phyloP scores from a whole-genome alignment of 352 stramenopile genomes.

The Globisporangium barbulae region DNA sequence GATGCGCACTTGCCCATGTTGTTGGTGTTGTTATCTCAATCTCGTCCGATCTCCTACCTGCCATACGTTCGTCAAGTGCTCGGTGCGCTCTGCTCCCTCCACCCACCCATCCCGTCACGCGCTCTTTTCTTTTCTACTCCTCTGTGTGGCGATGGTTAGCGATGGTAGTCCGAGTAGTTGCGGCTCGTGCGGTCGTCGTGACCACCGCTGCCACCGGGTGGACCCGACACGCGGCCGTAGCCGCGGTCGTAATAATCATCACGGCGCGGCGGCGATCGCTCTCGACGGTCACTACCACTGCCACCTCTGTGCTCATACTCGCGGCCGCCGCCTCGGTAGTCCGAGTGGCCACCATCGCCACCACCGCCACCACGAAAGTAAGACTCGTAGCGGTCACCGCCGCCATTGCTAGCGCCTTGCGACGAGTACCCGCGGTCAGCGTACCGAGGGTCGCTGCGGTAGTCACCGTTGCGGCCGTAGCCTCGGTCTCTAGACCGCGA shows the following conservation, averaged over 20 bases:
- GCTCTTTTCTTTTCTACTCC: background rate
- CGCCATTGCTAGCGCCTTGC: conserved; percentile 5
- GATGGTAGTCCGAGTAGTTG: conserved; percentile 46
- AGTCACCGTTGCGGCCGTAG: conserved; percentile 15
- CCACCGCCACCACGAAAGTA: conserved; percentile 19
- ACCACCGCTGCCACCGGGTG: conserved; percentile 25
- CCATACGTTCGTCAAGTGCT: background rate
- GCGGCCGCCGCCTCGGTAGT: conserved; percentile 15
- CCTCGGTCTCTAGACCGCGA: conserved; percentile 31
- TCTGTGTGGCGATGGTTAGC: conserved; percentile 13
- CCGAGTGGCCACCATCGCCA: background rate
- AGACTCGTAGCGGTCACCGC: conserved; percentile 20
- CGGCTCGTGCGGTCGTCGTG: conserved; percentile 58
- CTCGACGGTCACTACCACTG: conserved; percentile 15
- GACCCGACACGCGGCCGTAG: conserved; percentile 27
- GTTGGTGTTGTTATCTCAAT: background rate
- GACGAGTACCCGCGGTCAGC: conserved; percentile 31
- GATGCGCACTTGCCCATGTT: background rate
- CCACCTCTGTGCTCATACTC: conserved; percentile 22
- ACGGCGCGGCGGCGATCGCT: conserved; percentile 12
- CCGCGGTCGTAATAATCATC: conserved; percentile 23
- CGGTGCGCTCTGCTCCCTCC: conserved; percentile 2
- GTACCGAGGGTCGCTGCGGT: conserved; percentile 15
- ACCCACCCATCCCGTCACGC: background rate
- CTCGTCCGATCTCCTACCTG: background rate